Evolutionary conservation across 176 grass and related monocot genomes (phyloP).

Genomic region (Thinopyrum elongatum): DNA sequence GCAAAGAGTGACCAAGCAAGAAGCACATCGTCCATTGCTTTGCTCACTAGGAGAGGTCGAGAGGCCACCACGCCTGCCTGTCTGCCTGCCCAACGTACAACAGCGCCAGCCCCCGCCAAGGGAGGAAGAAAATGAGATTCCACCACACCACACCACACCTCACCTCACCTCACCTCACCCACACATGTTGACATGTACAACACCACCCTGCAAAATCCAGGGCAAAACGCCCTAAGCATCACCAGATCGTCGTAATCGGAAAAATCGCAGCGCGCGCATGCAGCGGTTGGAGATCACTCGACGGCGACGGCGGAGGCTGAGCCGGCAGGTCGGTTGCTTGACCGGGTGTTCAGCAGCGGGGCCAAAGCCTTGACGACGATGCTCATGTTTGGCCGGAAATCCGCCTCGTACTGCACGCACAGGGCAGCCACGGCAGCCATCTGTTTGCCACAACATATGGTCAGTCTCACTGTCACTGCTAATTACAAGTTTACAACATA

Average conservation of each 20-base stretch:
- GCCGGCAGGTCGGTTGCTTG: neutral
- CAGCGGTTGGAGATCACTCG: neutral
- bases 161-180: neutral
- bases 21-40: neutral
- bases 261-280: neutral
- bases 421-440: slow-evolving; percentile 74
- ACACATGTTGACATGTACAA: neutral
- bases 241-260: neutral
- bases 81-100: neutral
- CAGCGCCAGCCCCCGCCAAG: neutral
- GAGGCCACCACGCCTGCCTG: neutral
- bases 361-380: slow-evolving; percentile 81
- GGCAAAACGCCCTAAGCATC: neutral
- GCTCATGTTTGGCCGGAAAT: slow-evolving; percentile 88
- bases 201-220: neutral
- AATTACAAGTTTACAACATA: too few relatives aligned
- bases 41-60: slow-evolving; percentile 10
- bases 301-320: neutral
- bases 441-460: slow-evolving; percentile 26
- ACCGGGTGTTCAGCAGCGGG: slow-evolving; percentile 44
- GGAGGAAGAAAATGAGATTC: neutral
- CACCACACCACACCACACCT: neutral
- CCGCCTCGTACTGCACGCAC: slow-evolving; percentile 75
- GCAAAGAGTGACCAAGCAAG: neutral
- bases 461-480: neutral